Evolutionary conservation across 345 rosid species (phyloP).

Genomic region (Gossypium bickii): DNA sequence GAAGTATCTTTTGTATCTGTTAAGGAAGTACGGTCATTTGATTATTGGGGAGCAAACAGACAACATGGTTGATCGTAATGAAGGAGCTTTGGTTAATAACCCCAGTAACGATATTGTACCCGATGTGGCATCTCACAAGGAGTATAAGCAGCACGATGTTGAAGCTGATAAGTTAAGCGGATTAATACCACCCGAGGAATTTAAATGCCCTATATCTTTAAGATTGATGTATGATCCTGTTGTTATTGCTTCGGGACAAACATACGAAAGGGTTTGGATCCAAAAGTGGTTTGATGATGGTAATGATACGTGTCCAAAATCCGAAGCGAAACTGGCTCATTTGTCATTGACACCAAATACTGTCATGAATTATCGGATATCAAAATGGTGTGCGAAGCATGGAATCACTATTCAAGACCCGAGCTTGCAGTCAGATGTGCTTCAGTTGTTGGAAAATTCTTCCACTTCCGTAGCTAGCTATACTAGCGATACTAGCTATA

Average conservation of each 20-base stretch:
- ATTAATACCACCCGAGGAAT: constrained; percentile 44
- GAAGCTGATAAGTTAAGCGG: constrained; percentile 22
- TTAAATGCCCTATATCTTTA: constrained; percentile 69
- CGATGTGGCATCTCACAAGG: constrained; percentile 26
- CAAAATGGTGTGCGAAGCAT: constrained; percentile 58
- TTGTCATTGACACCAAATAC: constrained; percentile 47
- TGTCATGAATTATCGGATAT: constrained; percentile 53
- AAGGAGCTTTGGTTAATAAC: constrained; percentile 17
- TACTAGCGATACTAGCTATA: constrained; percentile 40
- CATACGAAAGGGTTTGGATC: constrained; percentile 82
- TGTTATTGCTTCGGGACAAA: constrained; percentile 75
- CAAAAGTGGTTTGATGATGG: constrained; percentile 84
- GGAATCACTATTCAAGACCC: constrained; percentile 57
- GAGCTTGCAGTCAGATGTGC: constrained; percentile 12
- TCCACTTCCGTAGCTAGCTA: constrained; percentile 61
- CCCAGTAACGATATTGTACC: constrained; percentile 15
- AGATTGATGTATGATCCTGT: constrained; percentile 89
- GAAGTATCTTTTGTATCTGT: constrained; percentile 43
- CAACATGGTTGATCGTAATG: constrained; percentile 24
- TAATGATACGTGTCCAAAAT: constrained; percentile 62
- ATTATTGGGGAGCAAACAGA: constrained; percentile 38
- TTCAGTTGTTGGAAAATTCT: constrained; percentile 37
- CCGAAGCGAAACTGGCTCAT: constrained; percentile 38
- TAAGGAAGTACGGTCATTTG: constrained; percentile 50
- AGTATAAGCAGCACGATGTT: constrained; percentile 18